phyloP scores from a whole-genome alignment of 2,329 filamentous ascomycete genomes.

The Fonsecaea multimorphosa region DNA sequence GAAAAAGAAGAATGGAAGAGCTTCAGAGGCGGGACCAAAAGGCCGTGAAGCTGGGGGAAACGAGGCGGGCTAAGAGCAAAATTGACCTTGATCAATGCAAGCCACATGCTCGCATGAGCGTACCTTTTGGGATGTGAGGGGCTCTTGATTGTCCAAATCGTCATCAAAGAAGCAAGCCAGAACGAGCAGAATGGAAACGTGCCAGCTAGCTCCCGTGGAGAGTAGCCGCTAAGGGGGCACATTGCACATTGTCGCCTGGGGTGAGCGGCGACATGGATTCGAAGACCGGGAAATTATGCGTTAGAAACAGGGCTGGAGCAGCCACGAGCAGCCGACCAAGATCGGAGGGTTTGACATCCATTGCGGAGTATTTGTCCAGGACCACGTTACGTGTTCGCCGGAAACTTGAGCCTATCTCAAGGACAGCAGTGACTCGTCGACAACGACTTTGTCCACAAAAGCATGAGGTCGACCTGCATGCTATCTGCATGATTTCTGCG shows the following conservation, averaged over 20 bases:
- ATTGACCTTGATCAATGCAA: slow-evolving; percentile 30
- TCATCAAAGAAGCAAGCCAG: slow-evolving; percentile 28
- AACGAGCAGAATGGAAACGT: slow-evolving; percentile 34
- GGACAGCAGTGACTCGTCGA: neutral
- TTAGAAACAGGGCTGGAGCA: slow-evolving; percentile 24
- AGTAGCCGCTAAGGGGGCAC: slow-evolving; percentile 18
- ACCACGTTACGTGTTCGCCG: slow-evolving; percentile 26
- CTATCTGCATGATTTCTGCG: neutral
- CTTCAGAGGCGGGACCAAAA: slow-evolving; percentile 17
- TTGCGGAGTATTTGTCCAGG: slow-evolving; percentile 2
- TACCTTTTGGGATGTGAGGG: slow-evolving; percentile 34
- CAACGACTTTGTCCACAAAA: slow-evolving; percentile 10
- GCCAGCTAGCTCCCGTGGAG: slow-evolving; percentile 31
- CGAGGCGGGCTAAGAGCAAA: slow-evolving; percentile 20
- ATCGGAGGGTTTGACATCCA: slow-evolving; percentile 1
- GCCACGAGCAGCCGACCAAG: neutral
- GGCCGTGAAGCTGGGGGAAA: slow-evolving; percentile 26
- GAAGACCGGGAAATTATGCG: slow-evolving; percentile 27
- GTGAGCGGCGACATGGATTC: slow-evolving; percentile 11
- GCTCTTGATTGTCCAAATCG: slow-evolving; percentile 11
- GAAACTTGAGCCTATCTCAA: slow-evolving; percentile 21
- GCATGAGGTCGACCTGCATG: slow-evolving; percentile 23
- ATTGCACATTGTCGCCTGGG: slow-evolving; percentile 2
- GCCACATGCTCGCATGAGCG: slow-evolving; percentile 28
- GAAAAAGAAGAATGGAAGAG: slow-evolving; percentile 5